A percentile compares a stretch with the other conserved stretches of the same genome.
Conservation (phyloP, 768 basidiomycete genomes). For the Tulasnella sp. region DNA sequence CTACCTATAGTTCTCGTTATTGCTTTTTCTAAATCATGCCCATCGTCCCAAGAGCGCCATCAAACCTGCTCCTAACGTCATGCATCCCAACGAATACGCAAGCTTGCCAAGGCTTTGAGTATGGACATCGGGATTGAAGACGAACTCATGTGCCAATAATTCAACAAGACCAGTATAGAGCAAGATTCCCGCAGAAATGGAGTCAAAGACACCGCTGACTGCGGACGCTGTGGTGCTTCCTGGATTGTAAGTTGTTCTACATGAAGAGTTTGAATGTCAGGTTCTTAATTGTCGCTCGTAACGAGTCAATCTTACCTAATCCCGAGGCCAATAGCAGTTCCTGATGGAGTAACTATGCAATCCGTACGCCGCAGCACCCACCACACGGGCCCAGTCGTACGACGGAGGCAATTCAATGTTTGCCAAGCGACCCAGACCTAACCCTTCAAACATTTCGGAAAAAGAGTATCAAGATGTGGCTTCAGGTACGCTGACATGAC, state of each 20-base stretch:
- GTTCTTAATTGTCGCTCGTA: background rate
- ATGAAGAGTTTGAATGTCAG: background rate
- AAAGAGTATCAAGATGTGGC: too few species aligned
- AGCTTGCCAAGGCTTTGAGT: constrained; percentile 50
- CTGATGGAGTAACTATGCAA: constrained; percentile 76
- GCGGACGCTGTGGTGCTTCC: constrained; percentile 59
- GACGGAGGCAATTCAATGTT: constrained; percentile 45
- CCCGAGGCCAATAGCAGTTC: constrained; percentile 75
- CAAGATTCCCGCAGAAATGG: constrained; percentile 79
- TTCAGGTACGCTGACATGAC: too few species aligned
- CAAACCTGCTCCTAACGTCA: constrained; percentile 70
- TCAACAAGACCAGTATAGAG: constrained; percentile 81
- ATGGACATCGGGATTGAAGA: constrained; percentile 81
- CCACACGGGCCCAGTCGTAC: constrained; percentile 45
- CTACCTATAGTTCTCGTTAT: background rate
- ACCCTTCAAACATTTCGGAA: constrained; percentile 83
- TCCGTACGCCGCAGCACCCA: constrained; percentile 53
- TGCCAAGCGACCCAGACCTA: constrained; percentile 85
- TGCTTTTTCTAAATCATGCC: constrained; percentile 40
- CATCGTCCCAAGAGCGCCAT: constrained; percentile 87
- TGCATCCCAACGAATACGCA: constrained; percentile 59
- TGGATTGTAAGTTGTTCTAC: constrained; percentile 58
- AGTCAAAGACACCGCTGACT: constrained; percentile 74
- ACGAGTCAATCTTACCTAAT: constrained; percentile 30
- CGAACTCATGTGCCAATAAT: constrained; percentile 88